phyloP scores from a whole-genome alignment of 192 early-diverging fungal species.

The Funneliformis geosporum region DNA sequence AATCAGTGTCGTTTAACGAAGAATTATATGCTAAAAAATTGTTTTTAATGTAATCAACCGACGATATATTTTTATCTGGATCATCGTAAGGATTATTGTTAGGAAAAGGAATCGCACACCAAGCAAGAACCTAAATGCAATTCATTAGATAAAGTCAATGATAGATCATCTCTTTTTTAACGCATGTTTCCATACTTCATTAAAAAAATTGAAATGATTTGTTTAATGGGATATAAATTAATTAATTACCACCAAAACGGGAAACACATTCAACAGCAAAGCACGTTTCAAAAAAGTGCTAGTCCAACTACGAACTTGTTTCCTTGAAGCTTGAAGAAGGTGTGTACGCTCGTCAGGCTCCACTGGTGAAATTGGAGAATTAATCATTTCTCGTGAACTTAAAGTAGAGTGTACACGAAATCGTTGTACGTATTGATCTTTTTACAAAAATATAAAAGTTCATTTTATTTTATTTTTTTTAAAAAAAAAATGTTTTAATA shows the following conservation, averaged over 20 bases:
- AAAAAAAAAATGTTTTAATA: background rate
- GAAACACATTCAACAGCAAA: slow-evolving; percentile 50
- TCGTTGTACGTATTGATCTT: background rate
- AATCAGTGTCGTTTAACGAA: background rate
- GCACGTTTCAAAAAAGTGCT: slow-evolving; percentile 43
- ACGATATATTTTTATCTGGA: background rate
- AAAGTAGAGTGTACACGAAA: background rate
- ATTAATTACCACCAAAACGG: slow-evolving; percentile 43
- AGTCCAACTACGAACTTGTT: slow-evolving; percentile 41
- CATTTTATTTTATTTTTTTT: background rate
- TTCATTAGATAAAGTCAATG: slow-evolving; percentile 37
- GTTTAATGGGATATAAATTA: slow-evolving; percentile 9
- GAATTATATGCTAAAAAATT: background rate
- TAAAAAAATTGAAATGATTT: background rate
- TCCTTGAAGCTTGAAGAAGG: slow-evolving; percentile 34
- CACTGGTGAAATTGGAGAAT: background rate
- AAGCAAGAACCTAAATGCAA: slow-evolving; percentile 47
- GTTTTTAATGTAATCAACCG: background rate
- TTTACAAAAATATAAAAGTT: no score
- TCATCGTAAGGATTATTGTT: slow-evolving; percentile 39
- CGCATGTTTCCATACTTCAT: background rate
- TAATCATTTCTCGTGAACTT: background rate
- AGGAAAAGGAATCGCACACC: slow-evolving; percentile 60
- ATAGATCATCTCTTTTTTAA: slow-evolving; percentile 36
- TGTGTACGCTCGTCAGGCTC: slow-evolving; percentile 38